A percentile compares a stretch with the other conserved stretches of the same genome.
phyloP scores from a whole-genome alignment of 73 alveolate genomes.

The Tetrahymena malaccensis region DNA sequence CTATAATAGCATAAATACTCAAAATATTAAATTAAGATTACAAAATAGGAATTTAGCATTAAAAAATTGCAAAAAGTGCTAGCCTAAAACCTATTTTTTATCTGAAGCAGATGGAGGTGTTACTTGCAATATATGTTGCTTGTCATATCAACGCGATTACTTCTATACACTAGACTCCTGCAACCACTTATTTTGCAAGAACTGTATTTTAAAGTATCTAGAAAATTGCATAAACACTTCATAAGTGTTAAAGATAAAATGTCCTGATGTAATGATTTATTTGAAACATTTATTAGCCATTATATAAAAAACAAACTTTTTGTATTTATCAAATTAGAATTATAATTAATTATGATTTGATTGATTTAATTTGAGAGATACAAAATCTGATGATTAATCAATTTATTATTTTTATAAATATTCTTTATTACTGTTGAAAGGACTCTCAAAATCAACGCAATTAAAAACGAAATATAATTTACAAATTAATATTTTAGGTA shows the following conservation, averaged over 20 bases:
- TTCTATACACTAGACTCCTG: not conserved
- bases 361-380: too few species aligned
- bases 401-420: too few species aligned
- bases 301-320: too few species aligned
- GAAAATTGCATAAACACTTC: not conserved
- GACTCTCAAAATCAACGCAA: too few species aligned
- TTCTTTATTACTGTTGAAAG: too few species aligned
- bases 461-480: too few species aligned
- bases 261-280: not conserved
- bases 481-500: too few species aligned
- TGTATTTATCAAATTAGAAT: not conserved
- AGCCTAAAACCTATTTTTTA: not conserved
- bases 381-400: too few species aligned
- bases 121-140: not conserved
- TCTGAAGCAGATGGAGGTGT: not conserved
- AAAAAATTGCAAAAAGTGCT: not conserved
- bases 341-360: too few species aligned
- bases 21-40: too few species aligned
- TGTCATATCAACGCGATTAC: not conserved
- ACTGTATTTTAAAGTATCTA: not conserved
- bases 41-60: too few species aligned
- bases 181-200: not conserved
- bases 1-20: not conserved
- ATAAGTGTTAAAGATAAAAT: not conserved
- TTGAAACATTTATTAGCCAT: not conserved